Evolutionary conservation across 1,284 basidiomycete species (phyloP).

Genomic region (Ganoderma resinaceum): DNA sequence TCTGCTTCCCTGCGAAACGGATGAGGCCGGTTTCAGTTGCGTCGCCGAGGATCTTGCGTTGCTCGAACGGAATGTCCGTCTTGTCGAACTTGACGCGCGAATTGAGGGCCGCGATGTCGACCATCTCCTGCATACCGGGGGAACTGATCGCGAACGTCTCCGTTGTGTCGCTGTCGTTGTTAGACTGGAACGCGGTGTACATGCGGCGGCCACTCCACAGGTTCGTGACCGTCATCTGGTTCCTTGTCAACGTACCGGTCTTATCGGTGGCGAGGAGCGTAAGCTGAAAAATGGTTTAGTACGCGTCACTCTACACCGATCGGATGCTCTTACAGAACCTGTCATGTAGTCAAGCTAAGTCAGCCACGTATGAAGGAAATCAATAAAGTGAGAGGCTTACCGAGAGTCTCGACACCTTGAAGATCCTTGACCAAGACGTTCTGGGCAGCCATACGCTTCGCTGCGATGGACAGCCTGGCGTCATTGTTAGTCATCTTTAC

Average conservation of each 20-base stretch:
- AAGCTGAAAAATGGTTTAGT: constrained; percentile 44
- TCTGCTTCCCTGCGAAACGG: constrained; percentile 65
- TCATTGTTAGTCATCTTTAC: neutral
- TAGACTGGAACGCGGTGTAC: constrained; percentile 72
- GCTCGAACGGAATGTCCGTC: constrained; percentile 66
- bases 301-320: neutral
- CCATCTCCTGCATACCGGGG: constrained; percentile 66
- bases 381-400: constrained; percentile 32
- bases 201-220: constrained; percentile 66
- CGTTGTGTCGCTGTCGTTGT: constrained; percentile 66
- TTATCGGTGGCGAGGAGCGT: constrained; percentile 78
- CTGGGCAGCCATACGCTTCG: constrained; percentile 75
- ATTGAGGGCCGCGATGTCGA: constrained; percentile 69
- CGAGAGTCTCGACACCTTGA: constrained; percentile 76
- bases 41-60: constrained; percentile 69
- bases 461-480: constrained; percentile 67
- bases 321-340: constrained; percentile 46
- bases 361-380: neutral
- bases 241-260: constrained; percentile 77
- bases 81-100: constrained; percentile 75
- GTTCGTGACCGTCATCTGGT: constrained; percentile 78
- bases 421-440: constrained; percentile 76
- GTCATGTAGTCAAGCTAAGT: neutral
- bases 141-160: constrained; percentile 55
- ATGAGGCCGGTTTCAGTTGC: constrained; percentile 75